These are phyloP conservation scores for Malassezia pachydermatis DNA, from an alignment of 1,284 basidiomycete genomes.

Conservation along the genomic window DNA sequence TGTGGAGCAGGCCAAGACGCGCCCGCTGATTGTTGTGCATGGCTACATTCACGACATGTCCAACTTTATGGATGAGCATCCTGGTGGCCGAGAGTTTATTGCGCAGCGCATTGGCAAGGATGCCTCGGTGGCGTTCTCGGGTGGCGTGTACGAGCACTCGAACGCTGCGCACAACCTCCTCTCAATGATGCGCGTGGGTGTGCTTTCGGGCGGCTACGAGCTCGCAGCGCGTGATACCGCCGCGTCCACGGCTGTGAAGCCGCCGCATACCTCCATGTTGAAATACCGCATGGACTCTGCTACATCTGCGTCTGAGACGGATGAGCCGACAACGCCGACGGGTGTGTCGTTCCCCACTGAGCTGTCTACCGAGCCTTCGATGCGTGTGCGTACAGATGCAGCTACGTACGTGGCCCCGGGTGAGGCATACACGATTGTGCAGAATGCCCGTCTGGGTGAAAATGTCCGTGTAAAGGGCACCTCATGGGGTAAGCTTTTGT, in stretches of 20 bases:
- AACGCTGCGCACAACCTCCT: constrained; percentile 46
- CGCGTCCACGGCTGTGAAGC: neutral
- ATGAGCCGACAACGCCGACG: constrained; percentile 24
- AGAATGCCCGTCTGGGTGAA: constrained; percentile 28
- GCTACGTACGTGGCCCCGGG: constrained; percentile 38
- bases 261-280: neutral
- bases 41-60: constrained; percentile 46
- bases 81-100: constrained; percentile 40
- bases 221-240: constrained; percentile 7
- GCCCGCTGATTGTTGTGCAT: constrained; percentile 38
- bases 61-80: constrained; percentile 44
- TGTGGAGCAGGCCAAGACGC: constrained; percentile 41
- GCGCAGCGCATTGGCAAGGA: constrained; percentile 42
- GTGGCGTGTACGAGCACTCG: constrained; percentile 45
- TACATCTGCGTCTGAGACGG: constrained; percentile 17
- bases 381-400: constrained; percentile 10
- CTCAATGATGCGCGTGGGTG: constrained; percentile 46
- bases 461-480: constrained; percentile 29
- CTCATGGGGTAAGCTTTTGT: constrained; percentile 20
- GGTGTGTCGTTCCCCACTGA: too few species aligned
- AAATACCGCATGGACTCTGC: constrained; percentile 10
- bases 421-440: constrained; percentile 37
- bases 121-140: constrained; percentile 43
- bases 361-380: neutral
- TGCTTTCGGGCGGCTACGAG: constrained; percentile 44